Conservation (phyloP, 176 grass and related monocot species). For the Dactylis glomerata region DNA sequence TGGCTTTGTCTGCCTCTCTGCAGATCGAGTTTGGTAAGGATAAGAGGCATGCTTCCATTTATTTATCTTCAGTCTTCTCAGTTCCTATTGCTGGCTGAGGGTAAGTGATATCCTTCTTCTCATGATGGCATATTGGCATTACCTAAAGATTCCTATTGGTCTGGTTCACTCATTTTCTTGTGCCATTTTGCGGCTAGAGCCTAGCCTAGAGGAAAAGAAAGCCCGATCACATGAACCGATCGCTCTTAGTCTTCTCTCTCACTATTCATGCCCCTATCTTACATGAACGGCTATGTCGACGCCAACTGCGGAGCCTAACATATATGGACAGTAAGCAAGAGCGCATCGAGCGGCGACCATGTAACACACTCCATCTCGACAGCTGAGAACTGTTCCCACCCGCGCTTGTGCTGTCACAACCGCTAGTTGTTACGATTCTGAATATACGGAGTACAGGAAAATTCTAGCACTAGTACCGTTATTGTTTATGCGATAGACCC, state of each 20-base stretch:
- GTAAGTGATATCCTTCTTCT: constrained; percentile 11
- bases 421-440: too few relatives aligned
- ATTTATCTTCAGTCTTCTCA: neutral
- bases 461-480: too few relatives aligned
- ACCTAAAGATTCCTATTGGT: neutral
- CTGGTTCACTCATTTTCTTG: neutral
- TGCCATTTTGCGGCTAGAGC: neutral
- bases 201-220: neutral
- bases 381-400: neutral
- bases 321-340: neutral
- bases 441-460: too few relatives aligned
- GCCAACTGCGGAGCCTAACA: neutral
- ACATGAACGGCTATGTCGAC: neutral
- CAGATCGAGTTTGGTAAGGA: neutral
- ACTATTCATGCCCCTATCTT: neutral
- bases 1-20: neutral
- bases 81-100: neutral
- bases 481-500: too few relatives aligned
- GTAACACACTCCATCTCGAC: neutral
- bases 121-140: neutral
- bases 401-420: too few relatives aligned
- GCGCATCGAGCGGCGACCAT: neutral
- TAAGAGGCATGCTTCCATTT: neutral
- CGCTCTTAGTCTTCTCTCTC: neutral
- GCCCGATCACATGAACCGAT: constrained; percentile 8